A percentile compares a stretch with the other conserved stretches of the same genome.
Conservation (phyloP, 441 rosid genomes). For the Syzygium syzygioides region DNA sequence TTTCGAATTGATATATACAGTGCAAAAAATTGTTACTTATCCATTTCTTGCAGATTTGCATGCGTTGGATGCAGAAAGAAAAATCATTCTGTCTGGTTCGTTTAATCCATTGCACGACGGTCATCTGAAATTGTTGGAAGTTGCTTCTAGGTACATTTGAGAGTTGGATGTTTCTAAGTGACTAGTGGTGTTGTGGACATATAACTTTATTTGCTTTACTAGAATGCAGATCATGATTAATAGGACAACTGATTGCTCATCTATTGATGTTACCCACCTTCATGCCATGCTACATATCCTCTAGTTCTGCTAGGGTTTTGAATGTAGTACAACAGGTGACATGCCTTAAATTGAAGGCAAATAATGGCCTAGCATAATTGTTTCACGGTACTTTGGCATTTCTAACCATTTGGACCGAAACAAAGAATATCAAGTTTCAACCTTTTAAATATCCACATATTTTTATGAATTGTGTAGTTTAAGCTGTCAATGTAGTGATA, state of each 20-base stretch:
- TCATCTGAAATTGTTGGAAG: conserved; percentile 87
- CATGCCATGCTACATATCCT: background rate
- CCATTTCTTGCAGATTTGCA: conserved; percentile 31
- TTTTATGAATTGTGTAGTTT: background rate
- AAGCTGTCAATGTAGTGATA: background rate
- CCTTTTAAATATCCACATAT: background rate
- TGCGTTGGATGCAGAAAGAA: conserved; percentile 39
- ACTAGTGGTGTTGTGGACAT: background rate
- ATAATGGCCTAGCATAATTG: background rate
- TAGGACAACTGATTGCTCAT: background rate
- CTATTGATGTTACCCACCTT: background rate
- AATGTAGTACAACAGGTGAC: background rate
- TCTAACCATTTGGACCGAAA: background rate
- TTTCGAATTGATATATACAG: background rate
- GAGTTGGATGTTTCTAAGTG: background rate
- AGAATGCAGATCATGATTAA: background rate
- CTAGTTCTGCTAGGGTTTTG: background rate
- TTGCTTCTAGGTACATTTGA: conserved; percentile 59
- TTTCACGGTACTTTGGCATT: background rate
- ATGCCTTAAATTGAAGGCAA: background rate
- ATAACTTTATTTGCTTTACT: background rate
- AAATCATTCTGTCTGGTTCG: conserved; percentile 81
- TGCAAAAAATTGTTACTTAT: conserved; percentile 6
- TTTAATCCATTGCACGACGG: conserved; percentile 95
- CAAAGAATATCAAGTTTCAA: background rate